Percentiles rank a stretch among this genome's conserved stretches.
Evolutionary conservation across 495 filamentous ascomycete species (phyloP).

Genomic region (Penicillium canariense): DNA sequence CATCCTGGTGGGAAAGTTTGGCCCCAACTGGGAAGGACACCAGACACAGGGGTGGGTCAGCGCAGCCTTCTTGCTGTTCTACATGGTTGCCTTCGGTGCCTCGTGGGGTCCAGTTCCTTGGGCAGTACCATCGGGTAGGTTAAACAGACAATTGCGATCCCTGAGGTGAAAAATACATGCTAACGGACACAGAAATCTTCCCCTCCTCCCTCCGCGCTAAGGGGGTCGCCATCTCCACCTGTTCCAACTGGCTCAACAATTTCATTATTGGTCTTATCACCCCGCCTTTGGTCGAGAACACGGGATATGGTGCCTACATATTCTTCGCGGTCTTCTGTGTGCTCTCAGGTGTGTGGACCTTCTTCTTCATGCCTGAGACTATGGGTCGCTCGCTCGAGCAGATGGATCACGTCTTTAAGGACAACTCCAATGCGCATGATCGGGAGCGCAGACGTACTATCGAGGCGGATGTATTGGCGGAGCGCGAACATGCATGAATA

Average conservation of each 20-base stretch:
- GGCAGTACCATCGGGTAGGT: slow-evolving; percentile 42
- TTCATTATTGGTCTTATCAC: slow-evolving; percentile 57
- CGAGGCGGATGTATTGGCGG: slow-evolving; percentile 33
- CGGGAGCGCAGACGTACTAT: slow-evolving; percentile 37
- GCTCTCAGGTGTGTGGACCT: slow-evolving; percentile 51
- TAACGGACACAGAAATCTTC: slow-evolving; percentile 40
- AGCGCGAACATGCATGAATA: neutral
- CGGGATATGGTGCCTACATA: slow-evolving; percentile 53
- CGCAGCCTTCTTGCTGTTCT: slow-evolving; percentile 46
- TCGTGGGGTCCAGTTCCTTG: slow-evolving; percentile 48
- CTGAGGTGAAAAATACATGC: no score
- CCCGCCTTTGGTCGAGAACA: slow-evolving; percentile 52
- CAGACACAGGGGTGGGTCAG: slow-evolving; percentile 48
- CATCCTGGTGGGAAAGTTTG: slow-evolving; percentile 45
- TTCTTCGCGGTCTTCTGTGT: slow-evolving; percentile 60
- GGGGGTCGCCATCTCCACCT: slow-evolving; percentile 51
- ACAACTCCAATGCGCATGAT: slow-evolving; percentile 42
- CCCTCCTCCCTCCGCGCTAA: slow-evolving; percentile 52
- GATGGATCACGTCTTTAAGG: slow-evolving; percentile 53
- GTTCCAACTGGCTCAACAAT: slow-evolving; percentile 56
- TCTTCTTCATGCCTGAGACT: slow-evolving; percentile 56
- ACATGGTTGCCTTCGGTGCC: slow-evolving; percentile 49
- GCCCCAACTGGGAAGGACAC: slow-evolving; percentile 44
- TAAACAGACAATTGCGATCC: no score
- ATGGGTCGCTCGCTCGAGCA: slow-evolving; percentile 58